A percentile compares a stretch with the other conserved stretches of the same genome.
These are phyloP conservation scores for Naganishia randhawae DNA, from an alignment of 768 basidiomycete genomes.

Conservation along the genomic window DNA sequence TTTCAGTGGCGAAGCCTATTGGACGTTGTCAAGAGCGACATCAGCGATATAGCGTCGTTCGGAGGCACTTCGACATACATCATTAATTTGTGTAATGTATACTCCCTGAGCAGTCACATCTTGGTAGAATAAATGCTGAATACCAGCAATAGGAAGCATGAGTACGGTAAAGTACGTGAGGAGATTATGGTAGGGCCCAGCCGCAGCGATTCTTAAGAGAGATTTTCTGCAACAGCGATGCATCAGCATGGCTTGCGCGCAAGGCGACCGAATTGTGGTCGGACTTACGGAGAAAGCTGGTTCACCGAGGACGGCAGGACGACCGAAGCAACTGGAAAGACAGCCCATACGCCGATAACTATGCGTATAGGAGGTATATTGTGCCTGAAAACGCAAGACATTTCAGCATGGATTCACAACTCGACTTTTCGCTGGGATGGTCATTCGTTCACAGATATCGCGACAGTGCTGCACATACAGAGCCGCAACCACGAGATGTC, in stretches of 20 bases:
- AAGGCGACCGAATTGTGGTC: no score
- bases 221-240: constrained; percentile 2
- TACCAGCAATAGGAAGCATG: neutral
- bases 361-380: neutral
- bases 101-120: constrained; percentile 22
- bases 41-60: no score
- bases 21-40: no score
- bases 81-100: neutral
- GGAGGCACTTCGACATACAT: neutral
- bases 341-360: neutral
- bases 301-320: neutral
- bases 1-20: constrained; percentile 18
- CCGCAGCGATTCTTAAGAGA: constrained; percentile 19
- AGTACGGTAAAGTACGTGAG: constrained; percentile 17
- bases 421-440: neutral
- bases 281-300: neutral
- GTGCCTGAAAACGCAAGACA: neutral
- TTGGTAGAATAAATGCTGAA: constrained; percentile 20
- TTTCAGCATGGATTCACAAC: neutral
- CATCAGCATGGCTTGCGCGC: neutral
- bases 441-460: neutral
- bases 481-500: constrained; percentile 24
- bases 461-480: constrained; percentile 18
- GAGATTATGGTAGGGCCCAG: constrained; percentile 28
- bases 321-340: constrained; percentile 7